phyloP scores from a whole-genome alignment of 352 stramenopile genomes.

The Phytopythium litorale region DNA sequence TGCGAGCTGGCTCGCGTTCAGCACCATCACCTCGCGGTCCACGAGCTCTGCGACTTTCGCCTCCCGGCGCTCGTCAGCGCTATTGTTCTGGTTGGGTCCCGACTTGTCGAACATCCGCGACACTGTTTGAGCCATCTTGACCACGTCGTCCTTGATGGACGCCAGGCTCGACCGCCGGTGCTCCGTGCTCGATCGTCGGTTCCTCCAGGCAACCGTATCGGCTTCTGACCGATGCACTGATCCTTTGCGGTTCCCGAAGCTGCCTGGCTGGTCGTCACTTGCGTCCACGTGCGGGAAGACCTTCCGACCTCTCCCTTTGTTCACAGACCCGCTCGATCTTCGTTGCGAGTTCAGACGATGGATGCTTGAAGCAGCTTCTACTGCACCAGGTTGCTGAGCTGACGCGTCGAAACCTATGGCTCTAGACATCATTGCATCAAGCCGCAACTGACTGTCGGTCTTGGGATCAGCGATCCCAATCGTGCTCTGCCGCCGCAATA shows the following conservation, averaged over 20 bases:
- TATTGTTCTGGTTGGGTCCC: constrained; percentile 9
- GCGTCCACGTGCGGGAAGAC: neutral
- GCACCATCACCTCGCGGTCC: constrained; percentile 55
- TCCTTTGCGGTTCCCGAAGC: neutral
- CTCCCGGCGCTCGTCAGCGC: constrained; percentile 30
- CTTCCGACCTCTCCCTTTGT: neutral
- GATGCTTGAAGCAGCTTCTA: neutral
- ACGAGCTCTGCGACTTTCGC: constrained; percentile 49
- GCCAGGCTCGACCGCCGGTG: constrained; percentile 4
- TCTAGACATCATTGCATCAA: neutral
- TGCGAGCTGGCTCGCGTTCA: constrained; percentile 53
- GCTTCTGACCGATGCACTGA: neutral
- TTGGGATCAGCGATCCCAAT: neutral
- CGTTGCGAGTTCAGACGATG: neutral
- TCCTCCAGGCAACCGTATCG: neutral
- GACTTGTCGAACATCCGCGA: constrained; percentile 40
- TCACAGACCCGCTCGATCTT: neutral
- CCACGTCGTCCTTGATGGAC: constrained; percentile 26
- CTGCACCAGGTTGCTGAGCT: neutral
- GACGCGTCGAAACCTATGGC: neutral
- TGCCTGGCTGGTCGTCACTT: neutral
- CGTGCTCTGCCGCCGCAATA: neutral
- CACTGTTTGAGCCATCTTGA: constrained; percentile 27
- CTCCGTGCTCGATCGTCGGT: constrained; percentile 3
- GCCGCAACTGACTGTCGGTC: neutral